Evolutionary conservation across 352 stramenopile species (phyloP), one percentile per base, ranked within the genome.

Genomic region (Thraustochytrium striatum): DNA sequence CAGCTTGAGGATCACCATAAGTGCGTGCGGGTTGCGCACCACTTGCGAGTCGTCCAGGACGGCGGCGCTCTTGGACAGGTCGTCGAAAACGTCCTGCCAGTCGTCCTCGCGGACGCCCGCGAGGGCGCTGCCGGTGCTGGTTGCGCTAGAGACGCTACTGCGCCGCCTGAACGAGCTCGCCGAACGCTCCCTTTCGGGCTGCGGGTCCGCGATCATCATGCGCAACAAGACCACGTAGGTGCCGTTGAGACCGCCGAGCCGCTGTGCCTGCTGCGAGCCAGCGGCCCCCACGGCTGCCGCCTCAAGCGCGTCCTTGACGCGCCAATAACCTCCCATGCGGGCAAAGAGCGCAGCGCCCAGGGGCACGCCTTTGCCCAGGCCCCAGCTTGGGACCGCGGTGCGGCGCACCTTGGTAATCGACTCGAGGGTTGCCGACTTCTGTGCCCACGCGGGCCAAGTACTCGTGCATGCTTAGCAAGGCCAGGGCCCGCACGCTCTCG

Each of bases 1-100:
- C n/a, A 75, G 39, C 21, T 75, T 75, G 39, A 75, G 44, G 39
- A 75, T 41, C 19, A 75, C 65, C 43, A 75, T 58, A 21, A 75
- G 39, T 16, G 52, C 52, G 36, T 75, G 41, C 35, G 52, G 44
- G 47, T 75, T 75, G 50, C 11, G 30, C 11, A 75, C 61, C 16
- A 58, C 52, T 43, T 75, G 65, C 11, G 65, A 61, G 25, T 75
- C 65, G 52, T 75, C 65, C 13, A 75, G 65, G 30, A 75, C 30
- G 13, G 59, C 35, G 59, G 35, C 59, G 21, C 50, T 33, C 21
- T 70, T 38, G 21, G 59, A 25, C 41, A 53, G 59, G 9, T 70
- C 59, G 30, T n/a, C 32, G 35, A 70, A 70, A 28, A 70, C 5
- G 41, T 70, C 59, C 16, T 70, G 35, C 21, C 25, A 9, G n/a